A percentile compares a stretch with the other conserved stretches of the same genome.
Conservation (phyloP, 108 stramenopile species). For the Discostella stelligeroides region DNA sequence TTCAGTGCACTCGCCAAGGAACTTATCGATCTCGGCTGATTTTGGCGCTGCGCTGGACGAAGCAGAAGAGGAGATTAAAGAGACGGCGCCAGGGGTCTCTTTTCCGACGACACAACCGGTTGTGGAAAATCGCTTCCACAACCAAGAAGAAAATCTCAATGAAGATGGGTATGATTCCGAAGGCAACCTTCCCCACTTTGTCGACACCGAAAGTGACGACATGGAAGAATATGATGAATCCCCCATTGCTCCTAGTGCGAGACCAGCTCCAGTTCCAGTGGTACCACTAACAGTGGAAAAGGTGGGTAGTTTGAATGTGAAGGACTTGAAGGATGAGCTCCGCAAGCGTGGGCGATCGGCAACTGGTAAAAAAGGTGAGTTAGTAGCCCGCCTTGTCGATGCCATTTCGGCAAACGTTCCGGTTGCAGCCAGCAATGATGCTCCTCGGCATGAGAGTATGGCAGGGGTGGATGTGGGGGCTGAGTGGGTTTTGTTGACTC, state of each 20-base stretch:
- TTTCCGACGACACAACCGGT: not conserved
- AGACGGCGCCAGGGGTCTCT: too few species aligned
- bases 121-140: conserved; percentile 5
- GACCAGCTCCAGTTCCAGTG: conserved; percentile 3
- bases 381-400: conserved; percentile 7
- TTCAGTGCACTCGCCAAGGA: too few species aligned
- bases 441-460: conserved; percentile 9
- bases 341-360: not conserved
- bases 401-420: conserved; percentile 9
- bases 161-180: conserved; percentile 25
- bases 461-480: conserved; percentile 18
- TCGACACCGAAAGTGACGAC: conserved; percentile 1
- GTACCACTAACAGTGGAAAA: conserved; percentile 6
- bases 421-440: not conserved
- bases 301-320: not conserved
- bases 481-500: conserved; percentile 14
- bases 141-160: conserved; percentile 9
- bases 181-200: conserved; percentile 10
- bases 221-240: conserved; percentile 1
- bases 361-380: not conserved
- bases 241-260: not conserved
- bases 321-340: conserved; percentile 17
- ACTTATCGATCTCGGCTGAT: too few species aligned
- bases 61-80: too few species aligned
- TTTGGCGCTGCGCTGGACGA: too few species aligned